Conservation (phyloP, 768 basidiomycete species). For the Guyanaporus albipodus region DNA sequence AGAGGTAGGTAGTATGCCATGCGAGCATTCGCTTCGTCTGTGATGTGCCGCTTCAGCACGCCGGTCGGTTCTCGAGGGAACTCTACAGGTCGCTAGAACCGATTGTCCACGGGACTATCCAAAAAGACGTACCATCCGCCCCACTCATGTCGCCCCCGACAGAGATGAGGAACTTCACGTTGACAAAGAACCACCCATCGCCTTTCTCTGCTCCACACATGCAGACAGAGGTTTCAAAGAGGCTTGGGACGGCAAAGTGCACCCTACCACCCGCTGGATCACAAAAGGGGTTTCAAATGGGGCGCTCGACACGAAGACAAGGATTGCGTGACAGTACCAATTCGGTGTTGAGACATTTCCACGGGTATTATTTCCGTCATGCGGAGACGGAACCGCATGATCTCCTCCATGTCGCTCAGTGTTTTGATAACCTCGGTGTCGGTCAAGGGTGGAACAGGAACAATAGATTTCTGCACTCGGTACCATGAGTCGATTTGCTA, state of each 20-base stretch:
- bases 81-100: slow-evolving; percentile 38
- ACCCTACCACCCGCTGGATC: slow-evolving; percentile 70
- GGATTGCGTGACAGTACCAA: slow-evolving; percentile 43
- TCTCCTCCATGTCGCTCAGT: slow-evolving; percentile 67
- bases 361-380: slow-evolving; percentile 77
- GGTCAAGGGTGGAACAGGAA: slow-evolving; percentile 62
- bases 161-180: slow-evolving; percentile 69
- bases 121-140: slow-evolving; percentile 51
- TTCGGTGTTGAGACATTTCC: slow-evolving; percentile 70
- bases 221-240: slow-evolving; percentile 73
- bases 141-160: slow-evolving; percentile 72
- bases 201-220: slow-evolving; percentile 63
- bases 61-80: slow-evolving; percentile 69
- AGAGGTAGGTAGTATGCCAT: slow-evolving; percentile 59
- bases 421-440: slow-evolving; percentile 64
- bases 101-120: neutral
- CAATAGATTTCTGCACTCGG: slow-evolving; percentile 56
- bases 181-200: slow-evolving; percentile 85
- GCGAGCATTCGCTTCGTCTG: slow-evolving; percentile 68
- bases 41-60: slow-evolving; percentile 59
- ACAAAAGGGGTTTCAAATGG: slow-evolving; percentile 17
- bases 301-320: slow-evolving; percentile 10
- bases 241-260: slow-evolving; percentile 64
- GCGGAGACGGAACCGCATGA: slow-evolving; percentile 74
- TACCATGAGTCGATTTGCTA: slow-evolving; percentile 19